Conservation (phyloP, 768 basidiomycete genomes). For the Mycena capillaripes region DNA sequence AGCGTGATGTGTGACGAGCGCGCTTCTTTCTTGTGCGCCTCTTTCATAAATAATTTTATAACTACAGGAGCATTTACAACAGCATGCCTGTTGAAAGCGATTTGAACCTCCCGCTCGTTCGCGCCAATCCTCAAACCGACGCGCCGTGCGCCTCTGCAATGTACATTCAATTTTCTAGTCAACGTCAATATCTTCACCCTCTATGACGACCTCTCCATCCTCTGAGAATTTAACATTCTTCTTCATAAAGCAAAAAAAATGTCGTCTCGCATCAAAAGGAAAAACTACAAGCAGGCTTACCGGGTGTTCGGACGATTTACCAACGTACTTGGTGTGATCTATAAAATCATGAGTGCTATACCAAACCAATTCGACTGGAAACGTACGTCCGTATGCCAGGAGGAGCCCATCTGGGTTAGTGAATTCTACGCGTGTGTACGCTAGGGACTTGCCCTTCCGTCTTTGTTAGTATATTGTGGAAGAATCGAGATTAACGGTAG, state of each 20-base stretch:
- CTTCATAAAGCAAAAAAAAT: slow-evolving; percentile 50
- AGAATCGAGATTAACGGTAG: not conserved
- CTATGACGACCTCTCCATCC: slow-evolving; percentile 80
- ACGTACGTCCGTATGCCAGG: slow-evolving; percentile 87
- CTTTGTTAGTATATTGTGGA: slow-evolving; percentile 10
- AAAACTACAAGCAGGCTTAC: slow-evolving; percentile 44
- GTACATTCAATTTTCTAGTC: slow-evolving; percentile 24
- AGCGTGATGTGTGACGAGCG: too few relatives aligned
- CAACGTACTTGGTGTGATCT: slow-evolving; percentile 92
- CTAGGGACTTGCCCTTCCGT: slow-evolving; percentile 76
- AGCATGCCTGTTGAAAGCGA: too few relatives aligned
- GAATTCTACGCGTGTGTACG: slow-evolving; percentile 88
- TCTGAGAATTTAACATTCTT: slow-evolving; percentile 84
- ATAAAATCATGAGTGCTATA: slow-evolving; percentile 14
- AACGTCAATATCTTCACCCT: slow-evolving; percentile 68
- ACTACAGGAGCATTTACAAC: too few relatives aligned
- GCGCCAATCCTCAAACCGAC: too few relatives aligned
- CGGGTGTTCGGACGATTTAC: slow-evolving; percentile 69
- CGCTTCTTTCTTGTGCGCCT: too few relatives aligned
- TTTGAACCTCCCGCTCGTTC: too few relatives aligned
- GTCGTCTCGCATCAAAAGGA: not conserved
- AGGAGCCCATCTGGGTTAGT: slow-evolving; percentile 72
- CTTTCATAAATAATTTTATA: too few relatives aligned
- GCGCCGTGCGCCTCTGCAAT: too few relatives aligned
- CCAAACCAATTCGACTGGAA: slow-evolving; percentile 11